These are phyloP conservation scores for Tanozyma kutaoensis DNA, from an alignment of 805 yeast genomes.

Conservation along the genomic window DNA sequence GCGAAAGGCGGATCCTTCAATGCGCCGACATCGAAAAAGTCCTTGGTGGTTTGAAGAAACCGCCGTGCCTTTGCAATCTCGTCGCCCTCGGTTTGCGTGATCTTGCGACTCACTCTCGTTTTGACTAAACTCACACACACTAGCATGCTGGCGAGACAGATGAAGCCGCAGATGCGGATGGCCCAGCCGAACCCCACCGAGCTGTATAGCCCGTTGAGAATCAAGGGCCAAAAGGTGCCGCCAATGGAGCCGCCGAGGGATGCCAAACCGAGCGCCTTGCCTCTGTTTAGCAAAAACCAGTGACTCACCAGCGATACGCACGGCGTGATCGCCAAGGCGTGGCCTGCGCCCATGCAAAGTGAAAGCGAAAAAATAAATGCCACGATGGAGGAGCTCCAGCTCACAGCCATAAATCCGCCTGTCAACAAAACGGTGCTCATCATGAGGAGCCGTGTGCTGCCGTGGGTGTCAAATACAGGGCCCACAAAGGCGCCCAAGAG, in stretches of 20 bases:
- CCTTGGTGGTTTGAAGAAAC: constrained; percentile 1
- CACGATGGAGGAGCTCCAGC: constrained; percentile 37
- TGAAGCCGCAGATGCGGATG: constrained; percentile 31
- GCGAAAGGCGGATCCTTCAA: constrained; percentile 30
- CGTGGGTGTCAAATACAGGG: constrained; percentile 50
- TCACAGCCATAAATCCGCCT: constrained; percentile 41
- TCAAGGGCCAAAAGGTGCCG: constrained; percentile 47
- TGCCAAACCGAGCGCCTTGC: constrained; percentile 47
- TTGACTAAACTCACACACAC: constrained; percentile 13
- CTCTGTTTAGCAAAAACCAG: constrained; percentile 51
- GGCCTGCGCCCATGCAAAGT: constrained; percentile 42
- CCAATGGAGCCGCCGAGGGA: constrained; percentile 59
- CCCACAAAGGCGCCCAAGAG: constrained; percentile 30
- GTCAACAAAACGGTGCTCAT: constrained; percentile 21
- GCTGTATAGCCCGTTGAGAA: constrained; percentile 30
- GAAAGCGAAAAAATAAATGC: constrained; percentile 48
- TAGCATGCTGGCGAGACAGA: constrained; percentile 13
- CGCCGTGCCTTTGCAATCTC: not conserved
- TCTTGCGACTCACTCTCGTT: constrained; percentile 10
- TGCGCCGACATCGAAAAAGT: constrained; percentile 23
- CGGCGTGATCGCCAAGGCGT: constrained; percentile 49
- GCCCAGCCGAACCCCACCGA: constrained; percentile 51
- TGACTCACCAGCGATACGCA: constrained; percentile 49
- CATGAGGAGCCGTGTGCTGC: constrained; percentile 31
- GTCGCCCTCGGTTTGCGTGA: not conserved